Evolutionary conservation across 2,329 filamentous ascomycete species (phyloP), one percentile per base, ranked within the genome.

Genomic region (Aspergillus sp.): DNA sequence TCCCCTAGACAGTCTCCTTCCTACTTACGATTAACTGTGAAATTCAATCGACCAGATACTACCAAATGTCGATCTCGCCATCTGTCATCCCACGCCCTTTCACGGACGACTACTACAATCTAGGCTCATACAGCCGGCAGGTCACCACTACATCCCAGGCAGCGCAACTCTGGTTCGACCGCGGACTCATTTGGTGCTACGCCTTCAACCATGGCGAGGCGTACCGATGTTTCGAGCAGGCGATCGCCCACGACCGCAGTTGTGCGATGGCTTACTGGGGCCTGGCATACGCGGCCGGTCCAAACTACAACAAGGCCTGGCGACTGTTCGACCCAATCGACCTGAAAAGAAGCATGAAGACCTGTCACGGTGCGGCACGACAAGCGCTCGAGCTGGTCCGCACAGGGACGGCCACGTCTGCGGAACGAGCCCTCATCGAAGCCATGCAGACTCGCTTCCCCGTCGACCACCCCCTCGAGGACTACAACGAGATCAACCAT

Each of bases 271-370:
- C 69, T 9, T 65, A 65, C 31, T 71, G 69, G 69, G 69, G 69
- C 4, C 49, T 70, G 9, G 68, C 88, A 0, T 90, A 87, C 63
- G 77, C 84, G 0, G 69, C 87, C 0, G 88, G 88, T 0, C 88
- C 88, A 2, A 91, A 92, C 62, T 86, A 88, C 69, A 88, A 91
- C 74, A 89, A 91, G 63, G 84, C 87, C 0, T 91, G 88, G 88
- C 79, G 81, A 14, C 76, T 82, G 9, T 90, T 90, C 58, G 86
- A 87, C 51, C 69, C 77, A 1, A 69, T 74, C 0, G 88, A 91
- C 58, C 74, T 85, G 2, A 67, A 74, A 13, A 65, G 19, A 4
- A 55, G 76, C 2, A 71, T 86, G 9, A 63, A 70, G 23, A 71
- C 72, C 25, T 79, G 79, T 3, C 71, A 77, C 36, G 50, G 64